Evolutionary conservation across 2,329 filamentous ascomycete species (phyloP), one percentile per base, ranked within the genome.

Genomic region (Pyricularia sp.): DNA sequence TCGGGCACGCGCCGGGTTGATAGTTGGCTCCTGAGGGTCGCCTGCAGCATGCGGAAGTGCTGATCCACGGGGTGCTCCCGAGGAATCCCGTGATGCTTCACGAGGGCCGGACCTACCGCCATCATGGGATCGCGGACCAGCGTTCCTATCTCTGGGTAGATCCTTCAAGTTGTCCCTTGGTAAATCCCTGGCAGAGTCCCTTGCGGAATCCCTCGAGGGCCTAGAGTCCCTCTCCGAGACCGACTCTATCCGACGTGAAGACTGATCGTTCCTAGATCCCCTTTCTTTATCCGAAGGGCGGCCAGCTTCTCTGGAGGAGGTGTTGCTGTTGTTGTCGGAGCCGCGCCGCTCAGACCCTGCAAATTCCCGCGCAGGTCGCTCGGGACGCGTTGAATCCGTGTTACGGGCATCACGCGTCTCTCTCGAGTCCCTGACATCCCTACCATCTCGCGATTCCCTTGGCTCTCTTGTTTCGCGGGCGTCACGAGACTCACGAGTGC

Each of bases 1-100:
- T 10, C 84, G 81, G 33, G 85, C 84, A 69, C 86, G 81, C 67
- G 86, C 84, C 1, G 86, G 85, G 70, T 87, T 87, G 73, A 87
- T 84, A 10, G 79, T 78, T 9, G 84, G 83, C 12, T 84, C 85
- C 23, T 78, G 75, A 2, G 73, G 17, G 11, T 77, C 75, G 4
- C 71, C 69, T 33, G 77, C 74, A 4, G 72, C 71, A 58, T 76
- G 74, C 50, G 77, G 72, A 1, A 74, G 71, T 55, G 78, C 72
- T 12, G 77, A 72, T 17, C 58, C 58, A 25, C 79, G 74, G n/a
- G 77, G 68, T 33, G 76, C 71, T 11, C 33, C 20, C 4, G 67
- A 50, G 26, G 23, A 17, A 9, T 69, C 68, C 6, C 68, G 68
- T 23, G 36, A 20, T 12, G 26, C 12, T 4, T 31, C 63, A 11